phyloP scores from a whole-genome alignment of 345 rosid species.

The Psidium friedrichsthalianum region DNA sequence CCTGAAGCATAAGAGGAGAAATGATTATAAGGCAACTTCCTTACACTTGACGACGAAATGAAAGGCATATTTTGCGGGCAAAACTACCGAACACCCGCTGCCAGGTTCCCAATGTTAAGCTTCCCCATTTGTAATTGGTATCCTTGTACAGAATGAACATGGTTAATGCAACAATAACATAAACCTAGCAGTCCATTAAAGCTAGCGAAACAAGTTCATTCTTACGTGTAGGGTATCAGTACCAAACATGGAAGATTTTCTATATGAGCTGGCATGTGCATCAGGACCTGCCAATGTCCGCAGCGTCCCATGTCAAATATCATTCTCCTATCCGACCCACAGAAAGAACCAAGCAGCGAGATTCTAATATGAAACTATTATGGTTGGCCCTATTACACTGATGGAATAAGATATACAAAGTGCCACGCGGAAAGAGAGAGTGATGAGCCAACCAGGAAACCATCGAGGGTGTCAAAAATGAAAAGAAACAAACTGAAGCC shows the following conservation, averaged over 20 bases:
- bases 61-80: background rate
- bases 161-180: background rate
- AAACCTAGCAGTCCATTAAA: background rate
- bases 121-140: conserved; percentile 72
- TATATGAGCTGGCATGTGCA: conserved; percentile 98
- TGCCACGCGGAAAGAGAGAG: background rate
- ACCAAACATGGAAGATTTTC: conserved; percentile 97
- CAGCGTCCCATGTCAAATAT: background rate
- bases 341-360: background rate
- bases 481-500: background rate
- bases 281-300: conserved; percentile 60
- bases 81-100: conserved; percentile 33
- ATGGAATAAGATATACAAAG: background rate
- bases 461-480: background rate
- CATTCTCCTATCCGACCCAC: background rate
- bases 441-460: background rate
- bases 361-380: background rate
- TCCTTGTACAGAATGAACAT: conserved; percentile 30
- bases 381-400: background rate
- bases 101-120: conserved; percentile 96
- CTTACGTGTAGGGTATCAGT: conserved; percentile 71
- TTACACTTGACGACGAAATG: background rate
- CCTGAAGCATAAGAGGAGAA: conserved; percentile 25
- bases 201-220: background rate
- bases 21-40: background rate